Percentiles rank a stretch among this genome's conserved stretches.
Conservation (phyloP, 2,329 filamentous ascomycete genomes). For the Zymoseptoria brevis region DNA sequence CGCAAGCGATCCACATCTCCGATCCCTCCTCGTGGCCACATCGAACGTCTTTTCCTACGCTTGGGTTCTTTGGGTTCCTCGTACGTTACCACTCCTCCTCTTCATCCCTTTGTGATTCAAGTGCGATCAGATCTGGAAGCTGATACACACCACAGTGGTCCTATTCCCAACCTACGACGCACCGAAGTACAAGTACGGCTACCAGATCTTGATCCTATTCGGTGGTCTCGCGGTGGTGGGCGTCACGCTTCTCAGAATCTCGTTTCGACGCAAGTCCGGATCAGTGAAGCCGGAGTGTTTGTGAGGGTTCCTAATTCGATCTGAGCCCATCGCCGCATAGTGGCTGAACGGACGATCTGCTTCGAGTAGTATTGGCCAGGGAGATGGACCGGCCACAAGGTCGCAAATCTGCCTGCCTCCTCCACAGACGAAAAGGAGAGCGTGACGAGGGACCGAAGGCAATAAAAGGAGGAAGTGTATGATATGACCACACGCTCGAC, state of each 20-base stretch:
- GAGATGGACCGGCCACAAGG: no score
- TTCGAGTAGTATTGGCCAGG: no score
- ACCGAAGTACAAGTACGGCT: slow-evolving; percentile 12
- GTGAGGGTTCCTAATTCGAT: not conserved
- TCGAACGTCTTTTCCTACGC: not conserved
- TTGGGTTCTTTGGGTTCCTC: not conserved
- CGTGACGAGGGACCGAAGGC: no score
- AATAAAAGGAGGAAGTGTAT: no score
- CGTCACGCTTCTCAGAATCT: not conserved
- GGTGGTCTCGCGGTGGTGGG: slow-evolving; percentile 8
- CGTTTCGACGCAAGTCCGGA: not conserved
- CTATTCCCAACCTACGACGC: slow-evolving; percentile 15
- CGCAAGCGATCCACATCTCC: not conserved
- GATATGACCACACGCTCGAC: no score
- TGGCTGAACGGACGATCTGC: no score
- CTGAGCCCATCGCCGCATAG: no score
- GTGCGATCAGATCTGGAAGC: not conserved
- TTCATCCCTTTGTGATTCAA: not conserved
- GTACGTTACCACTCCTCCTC: not conserved
- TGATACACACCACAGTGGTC: not conserved
- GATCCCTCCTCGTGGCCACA: not conserved
- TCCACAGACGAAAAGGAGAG: no score
- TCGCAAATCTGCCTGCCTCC: no score
- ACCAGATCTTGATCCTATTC: slow-evolving; percentile 12
- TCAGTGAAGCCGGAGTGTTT: not conserved